Conservation (phyloP, 176 grass and related monocot species). For the Eragrostis nindensis region DNA sequence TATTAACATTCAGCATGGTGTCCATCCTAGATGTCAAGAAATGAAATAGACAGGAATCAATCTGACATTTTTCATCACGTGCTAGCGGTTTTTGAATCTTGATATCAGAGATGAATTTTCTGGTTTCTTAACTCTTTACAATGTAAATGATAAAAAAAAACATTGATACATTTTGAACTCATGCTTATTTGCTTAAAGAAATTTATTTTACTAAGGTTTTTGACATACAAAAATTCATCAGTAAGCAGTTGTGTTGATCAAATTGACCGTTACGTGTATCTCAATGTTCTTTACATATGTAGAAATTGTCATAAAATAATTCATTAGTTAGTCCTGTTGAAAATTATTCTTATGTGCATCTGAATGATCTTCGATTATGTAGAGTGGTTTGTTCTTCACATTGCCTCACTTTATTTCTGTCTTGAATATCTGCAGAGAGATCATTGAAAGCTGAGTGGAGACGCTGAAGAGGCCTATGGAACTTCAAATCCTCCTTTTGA, state of each 20-base stretch:
- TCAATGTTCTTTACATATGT: not conserved
- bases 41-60: not conserved
- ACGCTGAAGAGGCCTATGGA: constrained; percentile 50
- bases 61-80: not conserved
- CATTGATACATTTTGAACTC: not conserved
- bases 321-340: no score
- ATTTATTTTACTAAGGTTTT: not conserved
- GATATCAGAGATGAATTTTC: no score
- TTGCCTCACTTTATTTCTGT: not conserved
- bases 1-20: not conserved
- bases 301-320: not conserved
- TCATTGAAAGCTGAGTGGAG: constrained; percentile 80
- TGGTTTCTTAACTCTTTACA: no score
- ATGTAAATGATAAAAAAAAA: no score
- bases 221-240: not conserved
- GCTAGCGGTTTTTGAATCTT: not conserved
- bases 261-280: not conserved
- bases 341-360: not conserved
- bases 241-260: not conserved
- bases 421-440: constrained; percentile 52
- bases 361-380: not conserved
- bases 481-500: constrained; percentile 1
- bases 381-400: not conserved
- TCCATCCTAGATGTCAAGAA: not conserved
- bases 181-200: not conserved